A percentile compares a stretch with the other conserved stretches of the same genome.
Evolutionary conservation across 441 rosid species (phyloP).

Genomic region (Syzygium syzygioides): DNA sequence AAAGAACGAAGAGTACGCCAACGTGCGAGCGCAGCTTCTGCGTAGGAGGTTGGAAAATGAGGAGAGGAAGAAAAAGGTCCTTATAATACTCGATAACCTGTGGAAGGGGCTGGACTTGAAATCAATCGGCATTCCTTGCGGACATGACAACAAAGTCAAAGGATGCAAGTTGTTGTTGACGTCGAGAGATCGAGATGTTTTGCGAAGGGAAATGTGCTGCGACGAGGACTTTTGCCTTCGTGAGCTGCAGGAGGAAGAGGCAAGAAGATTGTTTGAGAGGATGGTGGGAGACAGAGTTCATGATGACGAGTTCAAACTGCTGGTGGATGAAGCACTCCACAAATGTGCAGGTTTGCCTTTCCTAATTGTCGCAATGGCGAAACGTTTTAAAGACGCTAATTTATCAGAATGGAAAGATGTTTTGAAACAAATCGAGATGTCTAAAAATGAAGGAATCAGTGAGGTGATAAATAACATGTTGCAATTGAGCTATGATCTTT

Average conservation of each 20-base stretch:
- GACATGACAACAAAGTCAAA: background rate
- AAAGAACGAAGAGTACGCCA: accelerated
- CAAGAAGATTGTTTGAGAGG: background rate
- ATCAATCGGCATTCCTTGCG: accelerated
- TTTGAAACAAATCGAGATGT: accelerated
- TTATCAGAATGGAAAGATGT: accelerated
- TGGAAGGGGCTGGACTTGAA: background rate
- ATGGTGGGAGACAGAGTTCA: background rate
- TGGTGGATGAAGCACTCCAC: accelerated
- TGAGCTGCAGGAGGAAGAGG: background rate
- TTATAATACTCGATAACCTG: background rate
- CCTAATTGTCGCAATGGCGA: background rate
- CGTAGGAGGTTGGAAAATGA: accelerated
- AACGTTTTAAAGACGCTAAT: accelerated
- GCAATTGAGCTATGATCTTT: background rate
- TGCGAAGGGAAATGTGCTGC: background rate
- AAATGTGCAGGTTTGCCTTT: background rate
- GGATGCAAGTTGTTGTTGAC: background rate
- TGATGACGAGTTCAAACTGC: background rate
- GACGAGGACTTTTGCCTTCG: background rate
- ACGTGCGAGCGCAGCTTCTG: background rate
- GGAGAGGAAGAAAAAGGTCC: background rate
- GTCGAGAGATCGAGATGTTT: accelerated
- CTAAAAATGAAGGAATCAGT: accelerated
- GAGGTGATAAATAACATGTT: background rate